Conservation (phyloP, 31 red algal genomes). For the Endocladia muricata region DNA sequence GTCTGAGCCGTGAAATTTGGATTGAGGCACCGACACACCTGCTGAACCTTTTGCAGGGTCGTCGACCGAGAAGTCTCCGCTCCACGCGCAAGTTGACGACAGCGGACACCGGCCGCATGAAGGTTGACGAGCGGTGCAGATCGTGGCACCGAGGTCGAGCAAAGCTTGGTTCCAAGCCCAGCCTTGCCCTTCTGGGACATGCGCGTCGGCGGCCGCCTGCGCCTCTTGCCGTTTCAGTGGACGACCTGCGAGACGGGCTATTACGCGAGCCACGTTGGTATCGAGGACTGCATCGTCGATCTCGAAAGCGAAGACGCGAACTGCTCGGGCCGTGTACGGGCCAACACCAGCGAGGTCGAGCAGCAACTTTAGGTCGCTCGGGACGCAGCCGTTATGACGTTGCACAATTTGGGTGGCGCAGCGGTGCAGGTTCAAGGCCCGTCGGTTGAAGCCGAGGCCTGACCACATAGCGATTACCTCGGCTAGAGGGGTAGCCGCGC, state of each 20-base stretch:
- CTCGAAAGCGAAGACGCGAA: conserved; percentile 56
- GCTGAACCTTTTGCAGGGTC: too few species aligned
- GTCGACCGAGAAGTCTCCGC: too few species aligned
- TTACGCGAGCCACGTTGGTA: conserved; percentile 49
- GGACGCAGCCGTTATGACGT: too few species aligned
- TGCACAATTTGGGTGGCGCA: conserved; percentile 25
- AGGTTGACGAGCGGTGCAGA: too few species aligned
- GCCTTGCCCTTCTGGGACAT: not conserved
- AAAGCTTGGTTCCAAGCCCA: not conserved
- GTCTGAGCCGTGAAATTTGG: too few species aligned
- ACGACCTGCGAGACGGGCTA: conserved; percentile 32
- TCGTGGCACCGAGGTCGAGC: not conserved
- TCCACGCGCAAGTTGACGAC: too few species aligned
- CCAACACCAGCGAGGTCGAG: conserved; percentile 42
- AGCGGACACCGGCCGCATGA: too few species aligned
- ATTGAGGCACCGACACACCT: too few species aligned
- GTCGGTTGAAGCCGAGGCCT: conserved; percentile 61
- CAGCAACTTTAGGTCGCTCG: not conserved
- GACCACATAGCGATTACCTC: conserved; percentile 53
- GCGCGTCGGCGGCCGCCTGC: not conserved
- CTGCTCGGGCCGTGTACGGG: conserved; percentile 53
- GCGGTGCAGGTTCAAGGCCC: conserved; percentile 40
- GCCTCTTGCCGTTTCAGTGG: not conserved
- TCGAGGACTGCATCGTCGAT: conserved; percentile 30
- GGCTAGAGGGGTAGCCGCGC: too few species aligned